These are phyloP conservation scores for Pestalotiopsis sp. DNA, from an alignment of 2,329 filamentous ascomycete genomes.

Conservation along the genomic window DNA sequence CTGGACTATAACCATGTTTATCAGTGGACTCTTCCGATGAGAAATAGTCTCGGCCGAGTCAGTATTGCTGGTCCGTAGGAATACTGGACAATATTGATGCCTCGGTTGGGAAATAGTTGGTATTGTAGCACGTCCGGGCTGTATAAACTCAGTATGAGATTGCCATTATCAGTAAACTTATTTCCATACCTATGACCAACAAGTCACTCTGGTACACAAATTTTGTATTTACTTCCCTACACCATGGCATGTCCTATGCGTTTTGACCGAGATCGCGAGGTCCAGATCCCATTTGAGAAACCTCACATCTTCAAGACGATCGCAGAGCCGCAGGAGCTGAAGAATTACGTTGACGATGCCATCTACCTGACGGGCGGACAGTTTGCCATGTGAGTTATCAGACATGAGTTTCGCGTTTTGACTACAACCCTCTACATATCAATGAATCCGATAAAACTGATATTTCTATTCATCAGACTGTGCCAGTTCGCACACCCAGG, in stretches of 20 bases:
- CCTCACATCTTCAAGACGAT: slow-evolving; percentile 15
- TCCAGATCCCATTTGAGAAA: slow-evolving; percentile 5
- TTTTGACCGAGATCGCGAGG: neutral
- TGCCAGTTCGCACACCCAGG: slow-evolving; percentile 28
- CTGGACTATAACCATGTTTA: neutral
- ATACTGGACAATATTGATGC: neutral
- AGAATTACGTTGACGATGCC: slow-evolving; percentile 11
- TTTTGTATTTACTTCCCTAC: no score
- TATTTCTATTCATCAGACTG: neutral
- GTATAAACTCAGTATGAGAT: neutral
- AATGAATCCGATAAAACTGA: no score
- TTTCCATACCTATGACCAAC: no score
- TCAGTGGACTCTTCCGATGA: neutral
- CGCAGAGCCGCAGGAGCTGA: slow-evolving; percentile 13
- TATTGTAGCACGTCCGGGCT: neutral
- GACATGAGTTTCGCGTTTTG: no score
- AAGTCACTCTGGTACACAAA: no score
- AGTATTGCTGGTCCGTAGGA: neutral
- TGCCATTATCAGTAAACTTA: rapidly evolving
- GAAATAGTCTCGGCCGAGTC: neutral
- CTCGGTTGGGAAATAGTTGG: neutral
- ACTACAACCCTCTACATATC: no score
- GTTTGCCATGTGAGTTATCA: slow-evolving; percentile 22
- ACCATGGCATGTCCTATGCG: neutral
- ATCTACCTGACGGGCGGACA: slow-evolving; percentile 18